Evolutionary conservation across 2,329 filamentous ascomycete species (phyloP).

Genomic region (Fusarium nurragi): DNA sequence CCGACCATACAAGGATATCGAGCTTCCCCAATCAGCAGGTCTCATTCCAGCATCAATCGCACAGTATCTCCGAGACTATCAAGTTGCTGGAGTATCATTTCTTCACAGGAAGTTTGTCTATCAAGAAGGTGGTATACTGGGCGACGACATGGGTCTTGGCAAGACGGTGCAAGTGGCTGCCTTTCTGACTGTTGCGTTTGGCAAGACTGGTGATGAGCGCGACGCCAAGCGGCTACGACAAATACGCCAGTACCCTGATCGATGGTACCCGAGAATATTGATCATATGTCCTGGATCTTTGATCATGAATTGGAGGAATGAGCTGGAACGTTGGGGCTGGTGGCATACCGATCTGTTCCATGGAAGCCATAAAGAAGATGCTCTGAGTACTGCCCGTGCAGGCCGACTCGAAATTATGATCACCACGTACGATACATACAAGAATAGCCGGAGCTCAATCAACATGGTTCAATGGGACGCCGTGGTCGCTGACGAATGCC

Average conservation of each 20-base stretch:
- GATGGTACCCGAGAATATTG: slow-evolving; percentile 81
- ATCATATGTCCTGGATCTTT: slow-evolving; percentile 90
- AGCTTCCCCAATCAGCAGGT: slow-evolving; percentile 78
- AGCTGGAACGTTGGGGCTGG: slow-evolving; percentile 92
- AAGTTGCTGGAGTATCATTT: slow-evolving; percentile 85
- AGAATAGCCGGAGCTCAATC: slow-evolving; percentile 75
- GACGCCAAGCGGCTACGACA: slow-evolving; percentile 90
- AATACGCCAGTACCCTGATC: slow-evolving; percentile 69
- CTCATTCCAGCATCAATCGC: slow-evolving; percentile 89
- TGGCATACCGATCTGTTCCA: slow-evolving; percentile 90
- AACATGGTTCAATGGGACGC: slow-evolving; percentile 94
- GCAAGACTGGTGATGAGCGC: slow-evolving; percentile 89
- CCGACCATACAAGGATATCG: slow-evolving; percentile 77
- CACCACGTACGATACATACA: slow-evolving; percentile 93
- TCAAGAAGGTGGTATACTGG: slow-evolving; percentile 88
- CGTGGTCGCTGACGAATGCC: slow-evolving; percentile 93
- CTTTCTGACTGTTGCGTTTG: slow-evolving; percentile 90
- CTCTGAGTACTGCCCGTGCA: slow-evolving; percentile 75
- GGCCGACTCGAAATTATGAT: slow-evolving; percentile 90
- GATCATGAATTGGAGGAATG: slow-evolving; percentile 90
- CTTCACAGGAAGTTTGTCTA: slow-evolving; percentile 90
- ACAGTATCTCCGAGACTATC: slow-evolving; percentile 91
- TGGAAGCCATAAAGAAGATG: slow-evolving; percentile 72
- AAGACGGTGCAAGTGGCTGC: slow-evolving; percentile 97
- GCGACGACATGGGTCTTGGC: slow-evolving; percentile 97